Conservation (phyloP, 306 rosid species). For the Boehmeria nivea region DNA sequence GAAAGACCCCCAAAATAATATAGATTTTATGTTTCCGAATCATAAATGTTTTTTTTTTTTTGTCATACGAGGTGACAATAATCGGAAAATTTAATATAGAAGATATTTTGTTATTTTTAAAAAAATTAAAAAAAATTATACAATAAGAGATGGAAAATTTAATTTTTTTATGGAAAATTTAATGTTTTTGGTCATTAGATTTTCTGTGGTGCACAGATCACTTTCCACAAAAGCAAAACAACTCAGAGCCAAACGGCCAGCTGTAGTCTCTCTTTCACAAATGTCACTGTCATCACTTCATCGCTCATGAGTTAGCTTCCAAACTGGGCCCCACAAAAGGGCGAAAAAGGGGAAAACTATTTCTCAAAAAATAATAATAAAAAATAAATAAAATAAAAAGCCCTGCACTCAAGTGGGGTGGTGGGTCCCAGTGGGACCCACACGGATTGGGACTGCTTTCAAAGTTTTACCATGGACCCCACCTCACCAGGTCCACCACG, state of each 20-base stretch:
- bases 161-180: too few species aligned
- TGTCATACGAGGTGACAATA: too few species aligned
- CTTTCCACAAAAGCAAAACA: slow-evolving; percentile 5
- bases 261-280: slow-evolving; percentile 16
- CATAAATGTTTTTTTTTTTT: too few species aligned
- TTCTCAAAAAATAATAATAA: background rate
- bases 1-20: too few species aligned
- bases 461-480: background rate
- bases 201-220: slow-evolving; percentile 13
- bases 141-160: too few species aligned
- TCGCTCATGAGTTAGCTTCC: slow-evolving; percentile 11
- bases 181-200: slow-evolving; percentile 4
- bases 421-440: slow-evolving; percentile 1
- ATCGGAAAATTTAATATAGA: too few species aligned
- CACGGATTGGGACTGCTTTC: background rate
- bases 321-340: background rate
- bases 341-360: background rate
- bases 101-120: too few species aligned
- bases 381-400: background rate
- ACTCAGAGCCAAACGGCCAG: slow-evolving; percentile 8
- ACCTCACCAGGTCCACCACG: slow-evolving; percentile 14
- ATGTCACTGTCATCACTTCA: background rate
- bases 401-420: background rate
- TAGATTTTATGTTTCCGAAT: too few species aligned
- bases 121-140: too few species aligned